Base-by-base conservation (phyloP, 2,329 filamentous ascomycete genomes). In the Aureobasidium subglaciale region DNA sequence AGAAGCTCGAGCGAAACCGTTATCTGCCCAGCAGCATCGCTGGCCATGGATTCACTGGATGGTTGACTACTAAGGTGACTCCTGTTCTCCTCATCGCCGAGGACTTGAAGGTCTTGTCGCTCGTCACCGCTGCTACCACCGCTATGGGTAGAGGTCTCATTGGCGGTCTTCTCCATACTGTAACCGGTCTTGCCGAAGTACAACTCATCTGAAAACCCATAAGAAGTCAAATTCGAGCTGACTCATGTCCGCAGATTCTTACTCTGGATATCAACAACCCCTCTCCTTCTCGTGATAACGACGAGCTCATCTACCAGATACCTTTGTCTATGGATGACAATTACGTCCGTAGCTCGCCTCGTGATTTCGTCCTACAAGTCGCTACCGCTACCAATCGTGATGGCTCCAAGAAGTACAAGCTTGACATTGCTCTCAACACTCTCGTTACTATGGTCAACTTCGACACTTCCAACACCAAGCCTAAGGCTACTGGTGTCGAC, bases 401-500 rank as follows among this genome's bases (percentile, higher is more conserved):
- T 57, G 80, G 80, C 27, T 73, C 70, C 37, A 76, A 77, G 63
- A 76, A 70, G 59, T 83, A 82, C 64, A 77, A 75, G 40, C 75
- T 85, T 1, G 79, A 82, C 57, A 71, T 85, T 53, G 72, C 74
- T 42, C 73, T 78, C 2, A 86, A 86, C 69, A 81, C 78, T 32
- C 71, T 87, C 45, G 87, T 81, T 59, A 84, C 85, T 52, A 85
- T 84, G 67, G 70, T 90, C 67, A 73, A 74, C 34, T 86, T 85
- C 61, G 84, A 86, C 34, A 79, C 83, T 3, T 82, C 82, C 64
- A 80, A 78, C 16, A 65, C 72, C n/a, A 78, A 78, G 49, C 68
- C 73, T 3, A 74, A 77, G 59, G 73, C 73, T 1, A 70, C 67
- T 22, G 73, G 72, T 56, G 72, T 75, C 10, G 68, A 74, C 57